Conservation (phyloP, 305 asterid genomes). For the Fraxinus ornus region DNA sequence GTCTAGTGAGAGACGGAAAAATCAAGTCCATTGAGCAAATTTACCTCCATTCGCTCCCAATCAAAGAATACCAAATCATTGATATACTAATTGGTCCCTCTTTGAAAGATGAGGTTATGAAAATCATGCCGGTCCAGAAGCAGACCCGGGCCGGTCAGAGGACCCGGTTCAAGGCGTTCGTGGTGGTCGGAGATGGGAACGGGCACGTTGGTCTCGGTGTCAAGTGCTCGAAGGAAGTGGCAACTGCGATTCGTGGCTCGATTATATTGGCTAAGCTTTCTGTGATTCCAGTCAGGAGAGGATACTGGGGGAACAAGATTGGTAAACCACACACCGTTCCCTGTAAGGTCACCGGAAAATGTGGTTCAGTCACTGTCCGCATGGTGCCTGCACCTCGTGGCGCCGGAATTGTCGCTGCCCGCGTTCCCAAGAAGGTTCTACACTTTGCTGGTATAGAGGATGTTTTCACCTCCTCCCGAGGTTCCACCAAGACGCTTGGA, state of each 20-base stretch:
- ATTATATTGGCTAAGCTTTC: conserved; percentile 10
- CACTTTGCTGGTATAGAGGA: conserved; percentile 17
- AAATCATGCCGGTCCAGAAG: conserved; percentile 20
- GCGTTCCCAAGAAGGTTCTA: conserved; percentile 13
- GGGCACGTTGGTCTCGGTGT: conserved; percentile 14
- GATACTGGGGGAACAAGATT: conserved; percentile 17
- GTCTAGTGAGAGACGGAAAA: background rate
- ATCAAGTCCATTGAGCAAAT: conserved; percentile 6
- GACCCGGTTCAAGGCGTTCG: conserved; percentile 16
- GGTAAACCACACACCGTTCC: conserved; percentile 15
- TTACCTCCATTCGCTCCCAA: conserved; percentile 17
- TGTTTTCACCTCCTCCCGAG: conserved; percentile 17
- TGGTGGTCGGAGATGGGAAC: conserved; percentile 8
- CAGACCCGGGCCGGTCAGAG: conserved; percentile 18
- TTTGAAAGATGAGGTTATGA: conserved; percentile 15
- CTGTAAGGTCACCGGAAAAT: conserved; percentile 13
- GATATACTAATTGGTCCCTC: background rate
- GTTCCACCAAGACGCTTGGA: conserved; percentile 12
- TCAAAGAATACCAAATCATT: conserved; percentile 15
- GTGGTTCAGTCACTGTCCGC: conserved; percentile 7
- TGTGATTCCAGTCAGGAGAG: conserved; percentile 13
- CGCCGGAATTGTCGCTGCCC: conserved; percentile 9
- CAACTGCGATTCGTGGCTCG: conserved; percentile 3
- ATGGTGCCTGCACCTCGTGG: conserved; percentile 14
- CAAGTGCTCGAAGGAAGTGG: conserved; percentile 14